A percentile compares a stretch with the other conserved stretches of the same genome.
Evolutionary conservation across 2,329 filamentous ascomycete genomes (phyloP).

Genomic region (Pestalotiopsis fici): DNA sequence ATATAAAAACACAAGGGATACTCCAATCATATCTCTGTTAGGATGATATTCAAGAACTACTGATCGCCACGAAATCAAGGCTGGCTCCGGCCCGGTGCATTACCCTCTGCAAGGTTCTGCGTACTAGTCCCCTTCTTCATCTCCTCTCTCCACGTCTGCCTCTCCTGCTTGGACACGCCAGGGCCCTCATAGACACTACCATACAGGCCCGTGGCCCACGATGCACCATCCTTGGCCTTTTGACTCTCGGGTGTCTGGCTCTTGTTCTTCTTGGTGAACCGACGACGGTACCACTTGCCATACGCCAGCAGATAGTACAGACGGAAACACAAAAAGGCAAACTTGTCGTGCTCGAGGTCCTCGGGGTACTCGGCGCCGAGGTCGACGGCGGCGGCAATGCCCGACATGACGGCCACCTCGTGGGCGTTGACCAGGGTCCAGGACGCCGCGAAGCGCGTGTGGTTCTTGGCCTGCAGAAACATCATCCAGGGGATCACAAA

Average conservation of each 20-base stretch:
- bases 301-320: conserved; percentile 63
- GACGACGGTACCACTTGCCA: conserved; percentile 58
- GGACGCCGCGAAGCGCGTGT: conserved; percentile 61
- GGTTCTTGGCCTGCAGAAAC: conserved; percentile 62
- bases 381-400: conserved; percentile 68
- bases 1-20: too few relatives aligned
- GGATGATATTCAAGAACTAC: too few relatives aligned
- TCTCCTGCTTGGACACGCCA: conserved; percentile 53
- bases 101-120: conserved; percentile 32
- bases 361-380: conserved; percentile 65
- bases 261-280: conserved; percentile 26
- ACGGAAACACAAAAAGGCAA: conserved; percentile 60
- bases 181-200: conserved; percentile 62
- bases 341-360: conserved; percentile 63
- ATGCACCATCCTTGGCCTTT: conserved; percentile 48
- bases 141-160: conserved; percentile 50
- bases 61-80: conserved; percentile 18
- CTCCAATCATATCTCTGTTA: too few relatives aligned
- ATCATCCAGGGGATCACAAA: conserved; percentile 67
- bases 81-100: conserved; percentile 33
- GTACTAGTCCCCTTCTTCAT: conserved; percentile 35
- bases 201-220: conserved; percentile 59
- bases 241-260: conserved; percentile 16
- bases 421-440: conserved; percentile 71
- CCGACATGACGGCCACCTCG: conserved; percentile 68